Evolutionary conservation across 148 eudicot genomes (phyloP), one percentile per base, ranked within the genome.

Genomic region (Hydrangea macrophylla): DNA sequence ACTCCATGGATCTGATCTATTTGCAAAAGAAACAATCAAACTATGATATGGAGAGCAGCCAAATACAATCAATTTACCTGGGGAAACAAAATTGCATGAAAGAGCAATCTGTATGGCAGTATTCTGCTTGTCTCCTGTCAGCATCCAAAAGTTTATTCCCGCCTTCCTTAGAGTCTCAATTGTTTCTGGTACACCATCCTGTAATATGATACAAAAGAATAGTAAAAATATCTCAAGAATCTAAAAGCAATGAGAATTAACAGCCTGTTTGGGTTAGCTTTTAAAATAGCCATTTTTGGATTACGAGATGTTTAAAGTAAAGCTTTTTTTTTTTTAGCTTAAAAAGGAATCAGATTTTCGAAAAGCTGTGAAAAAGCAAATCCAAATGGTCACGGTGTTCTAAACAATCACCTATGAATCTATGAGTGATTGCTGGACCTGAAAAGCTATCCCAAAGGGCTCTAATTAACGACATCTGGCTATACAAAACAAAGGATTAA

Each of bases 61-160:
- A 71, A 64, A 61, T 27, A 50, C 2, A 22, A 39, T 36, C 13
- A 24, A 71, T 12, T 42, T 68, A 94, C 98, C 98, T 75, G 98
- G 98, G 42, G 87, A 90, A 59, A 90, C 82, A 76, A 94, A 90
- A 77, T 94, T 94, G 83, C 98, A 94, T 55, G 98, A 90, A 70
- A 88, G 86, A 42, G 92, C 98, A 73, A 94, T 94, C 72, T 94
- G 97, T 82, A 94, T 82, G 67, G 98, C 98, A 48, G 98, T 94
- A 69, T 74, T 82, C 78, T 90, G 89, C 83, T 94, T 90, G 85
- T 94, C 97, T 71, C 98, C 98, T 62, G 98, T 94, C 56, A 94
- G 79, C 98, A 94, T 94, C 98, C 98, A 94, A 83, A 90, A 90
- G 79, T 90, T 90, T 74, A 94, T 94, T 55, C 98, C 98, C 18